phyloP scores from a whole-genome alignment of 371 early-diverging fungal species.

The Lichtheimia hyalospora region DNA sequence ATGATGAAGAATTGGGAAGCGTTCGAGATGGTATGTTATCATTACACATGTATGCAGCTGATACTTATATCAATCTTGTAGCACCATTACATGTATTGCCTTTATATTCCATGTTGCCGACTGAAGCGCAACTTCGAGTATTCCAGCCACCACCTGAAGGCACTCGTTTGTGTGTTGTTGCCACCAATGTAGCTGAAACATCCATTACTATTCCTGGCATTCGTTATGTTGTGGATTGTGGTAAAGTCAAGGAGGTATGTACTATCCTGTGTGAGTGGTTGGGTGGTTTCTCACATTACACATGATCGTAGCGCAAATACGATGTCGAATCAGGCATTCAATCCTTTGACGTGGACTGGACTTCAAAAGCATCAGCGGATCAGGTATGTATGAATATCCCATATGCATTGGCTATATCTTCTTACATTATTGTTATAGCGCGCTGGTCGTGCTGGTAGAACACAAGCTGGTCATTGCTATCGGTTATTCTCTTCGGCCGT shows the following conservation, averaged over 20 bases:
- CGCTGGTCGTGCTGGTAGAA: slow-evolving; percentile 98
- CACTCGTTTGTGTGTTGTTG: slow-evolving; percentile 91
- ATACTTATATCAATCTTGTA: background rate
- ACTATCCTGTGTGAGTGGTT: background rate
- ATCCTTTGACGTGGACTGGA: slow-evolving; percentile 89
- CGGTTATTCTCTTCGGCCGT: slow-evolving; percentile 95
- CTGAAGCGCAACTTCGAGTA: slow-evolving; percentile 85
- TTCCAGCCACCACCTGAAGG: slow-evolving; percentile 89
- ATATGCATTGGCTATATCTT: background rate
- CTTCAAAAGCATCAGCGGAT: slow-evolving; percentile 93
- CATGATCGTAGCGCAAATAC: slow-evolving; percentile 57
- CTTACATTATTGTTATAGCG: slow-evolving; percentile 60
- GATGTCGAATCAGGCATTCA: slow-evolving; percentile 84
- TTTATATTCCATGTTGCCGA: slow-evolving; percentile 89
- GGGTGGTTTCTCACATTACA: background rate
- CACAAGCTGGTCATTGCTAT: slow-evolving; percentile 97
- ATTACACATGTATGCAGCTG: background rate
- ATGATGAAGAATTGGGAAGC: slow-evolving; percentile 46
- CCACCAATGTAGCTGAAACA: slow-evolving; percentile 99
- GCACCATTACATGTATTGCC: slow-evolving; percentile 86
- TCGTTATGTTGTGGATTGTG: slow-evolving; percentile 97
- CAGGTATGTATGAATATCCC: slow-evolving; percentile 22
- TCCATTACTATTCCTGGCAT: slow-evolving; percentile 98
- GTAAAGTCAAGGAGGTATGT: slow-evolving; percentile 84
- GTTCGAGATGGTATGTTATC: slow-evolving; percentile 24